Percentiles rank a stretch among this genome's conserved stretches.
These are phyloP conservation scores for Vicia sativa DNA, from an alignment of 306 rosid genomes.

Conservation along the genomic window DNA sequence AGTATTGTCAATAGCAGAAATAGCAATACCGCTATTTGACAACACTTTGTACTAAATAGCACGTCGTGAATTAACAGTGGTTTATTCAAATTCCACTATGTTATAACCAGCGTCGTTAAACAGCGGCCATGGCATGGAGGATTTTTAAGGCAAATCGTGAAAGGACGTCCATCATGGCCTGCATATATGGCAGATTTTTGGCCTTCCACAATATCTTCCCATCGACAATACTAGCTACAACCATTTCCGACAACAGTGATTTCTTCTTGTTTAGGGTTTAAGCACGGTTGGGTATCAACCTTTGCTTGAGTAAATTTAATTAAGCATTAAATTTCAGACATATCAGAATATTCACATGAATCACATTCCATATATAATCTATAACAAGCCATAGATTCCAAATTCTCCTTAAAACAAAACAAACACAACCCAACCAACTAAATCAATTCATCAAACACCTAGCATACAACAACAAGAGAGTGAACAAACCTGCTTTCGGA, in stretches of 20 bases:
- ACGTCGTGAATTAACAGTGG: too few species aligned
- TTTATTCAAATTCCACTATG: neutral
- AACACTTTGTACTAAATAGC: too few species aligned
- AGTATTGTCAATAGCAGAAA: neutral
- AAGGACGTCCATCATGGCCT: too few species aligned
- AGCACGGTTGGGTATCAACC: neutral
- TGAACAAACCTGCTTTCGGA: slow-evolving; percentile 87
- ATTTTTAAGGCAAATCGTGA: too few species aligned
- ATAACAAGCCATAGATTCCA: slow-evolving; percentile 26
- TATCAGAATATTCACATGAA: slow-evolving; percentile 26
- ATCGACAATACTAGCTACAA: neutral
- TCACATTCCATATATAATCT: slow-evolving; percentile 11
- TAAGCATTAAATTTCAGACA: slow-evolving; percentile 22
- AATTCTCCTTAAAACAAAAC: neutral
- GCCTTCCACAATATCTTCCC: too few species aligned
- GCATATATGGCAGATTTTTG: too few species aligned
- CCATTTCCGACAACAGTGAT: neutral
- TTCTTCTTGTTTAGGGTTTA: slow-evolving; percentile 1
- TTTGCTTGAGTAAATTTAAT: neutral
- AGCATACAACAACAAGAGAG: slow-evolving; percentile 21
- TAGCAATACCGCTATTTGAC: neutral
- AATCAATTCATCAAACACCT: neutral
- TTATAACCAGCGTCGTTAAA: too few species aligned
- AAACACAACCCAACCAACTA: neutral
- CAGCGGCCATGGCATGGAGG: too few species aligned